Conservation (phyloP, 176 grass and related monocot genomes). For the Rhynchospora tenuis region DNA sequence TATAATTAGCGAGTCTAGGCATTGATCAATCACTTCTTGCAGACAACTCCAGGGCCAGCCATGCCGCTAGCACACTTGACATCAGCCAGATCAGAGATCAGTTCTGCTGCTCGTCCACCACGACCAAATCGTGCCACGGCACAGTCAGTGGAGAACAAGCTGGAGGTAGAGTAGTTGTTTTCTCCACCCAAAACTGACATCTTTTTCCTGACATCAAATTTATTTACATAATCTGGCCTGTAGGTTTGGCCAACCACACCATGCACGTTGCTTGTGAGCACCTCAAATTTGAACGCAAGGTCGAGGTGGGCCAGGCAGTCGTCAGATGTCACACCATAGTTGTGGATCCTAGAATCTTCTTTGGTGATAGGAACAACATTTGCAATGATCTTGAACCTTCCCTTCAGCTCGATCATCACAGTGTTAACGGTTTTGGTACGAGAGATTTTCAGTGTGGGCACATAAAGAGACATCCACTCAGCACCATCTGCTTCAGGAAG, state of each 20-base stretch:
- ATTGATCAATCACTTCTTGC: conserved; percentile 7
- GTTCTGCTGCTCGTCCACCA: background rate
- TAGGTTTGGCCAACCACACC: conserved; percentile 18
- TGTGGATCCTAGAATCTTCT: conserved; percentile 21
- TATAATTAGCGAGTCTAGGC: background rate
- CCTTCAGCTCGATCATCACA: background rate
- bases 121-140: background rate
- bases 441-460: background rate
- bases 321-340: background rate
- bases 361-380: conserved; percentile 11
- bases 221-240: conserved; percentile 6
- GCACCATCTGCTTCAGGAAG: background rate
- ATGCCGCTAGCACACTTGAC: conserved; percentile 9
- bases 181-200: conserved; percentile 12
- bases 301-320: conserved; percentile 19
- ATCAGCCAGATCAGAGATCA: conserved; percentile 7
- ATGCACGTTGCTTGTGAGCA: background rate
- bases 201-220: background rate
- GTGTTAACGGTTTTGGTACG: background rate
- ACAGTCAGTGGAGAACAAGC: conserved; percentile 5
- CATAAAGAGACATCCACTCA: conserved; percentile 1
- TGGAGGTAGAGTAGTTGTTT: conserved; percentile 5
- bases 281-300: background rate
- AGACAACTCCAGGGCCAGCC: background rate
- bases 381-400: conserved; percentile 16